phyloP scores from a whole-genome alignment of 2,329 filamentous ascomycete genomes.

The Cercospora nicotianae region DNA sequence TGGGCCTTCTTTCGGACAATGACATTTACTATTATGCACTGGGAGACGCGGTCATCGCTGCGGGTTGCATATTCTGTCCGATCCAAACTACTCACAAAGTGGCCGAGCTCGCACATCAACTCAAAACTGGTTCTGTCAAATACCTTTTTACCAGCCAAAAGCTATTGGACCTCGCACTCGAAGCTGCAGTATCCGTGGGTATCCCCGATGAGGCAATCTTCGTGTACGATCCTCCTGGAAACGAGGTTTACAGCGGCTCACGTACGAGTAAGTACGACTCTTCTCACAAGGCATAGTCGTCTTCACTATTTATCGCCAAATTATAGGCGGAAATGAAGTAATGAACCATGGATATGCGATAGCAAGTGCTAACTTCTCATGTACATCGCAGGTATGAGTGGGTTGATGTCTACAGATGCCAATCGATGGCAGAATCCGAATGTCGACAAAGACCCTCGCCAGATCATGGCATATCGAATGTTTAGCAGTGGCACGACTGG shows the following conservation, averaged over 20 bases:
- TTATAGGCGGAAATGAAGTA: no score
- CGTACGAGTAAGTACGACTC: not conserved
- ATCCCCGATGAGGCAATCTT: constrained; percentile 44
- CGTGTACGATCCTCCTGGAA: constrained; percentile 40
- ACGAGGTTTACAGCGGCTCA: not conserved
- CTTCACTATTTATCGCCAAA: not conserved
- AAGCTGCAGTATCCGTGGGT: constrained; percentile 42
- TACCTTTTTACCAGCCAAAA: constrained; percentile 33
- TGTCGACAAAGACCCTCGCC: constrained; percentile 46
- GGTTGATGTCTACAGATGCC: constrained; percentile 37
- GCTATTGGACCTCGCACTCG: constrained; percentile 19
- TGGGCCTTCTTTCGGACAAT: constrained; percentile 16
- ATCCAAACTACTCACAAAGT: constrained; percentile 9
- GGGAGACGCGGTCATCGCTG: constrained; percentile 18
- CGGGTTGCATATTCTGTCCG: constrained; percentile 17
- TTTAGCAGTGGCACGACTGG: constrained; percentile 61
- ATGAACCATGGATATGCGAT: no score
- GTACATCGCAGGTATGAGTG: not conserved
- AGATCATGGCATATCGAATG: constrained; percentile 44
- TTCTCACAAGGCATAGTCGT: no score
- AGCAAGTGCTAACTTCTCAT: no score
- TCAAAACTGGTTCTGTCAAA: constrained; percentile 25
- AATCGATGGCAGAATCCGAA: constrained; percentile 44
- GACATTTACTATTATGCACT: constrained; percentile 18
- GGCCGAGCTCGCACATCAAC: constrained; percentile 4